phyloP scores from a whole-genome alignment of 805 yeast species.

The Starmerella tilneyi region DNA sequence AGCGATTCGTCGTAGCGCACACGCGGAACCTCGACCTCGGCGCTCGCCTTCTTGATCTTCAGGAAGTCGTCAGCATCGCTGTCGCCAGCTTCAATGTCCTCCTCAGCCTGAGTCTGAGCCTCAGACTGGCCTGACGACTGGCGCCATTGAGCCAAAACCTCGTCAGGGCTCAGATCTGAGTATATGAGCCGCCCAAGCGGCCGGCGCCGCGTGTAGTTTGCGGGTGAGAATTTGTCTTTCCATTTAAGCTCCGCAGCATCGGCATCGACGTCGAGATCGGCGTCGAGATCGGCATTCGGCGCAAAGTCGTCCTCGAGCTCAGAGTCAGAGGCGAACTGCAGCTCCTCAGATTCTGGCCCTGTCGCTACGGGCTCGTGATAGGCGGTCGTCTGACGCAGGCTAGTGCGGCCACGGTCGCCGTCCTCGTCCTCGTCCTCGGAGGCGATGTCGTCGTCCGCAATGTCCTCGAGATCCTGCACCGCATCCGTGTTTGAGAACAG shows the following conservation, averaged over 20 bases:
- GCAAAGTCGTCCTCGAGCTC: slow-evolving; percentile 25
- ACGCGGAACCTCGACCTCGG: slow-evolving; percentile 24
- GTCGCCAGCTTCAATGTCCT: slow-evolving; percentile 23
- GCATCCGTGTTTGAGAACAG: slow-evolving; percentile 57
- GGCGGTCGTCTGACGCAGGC: slow-evolving; percentile 21
- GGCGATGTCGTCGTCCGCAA: slow-evolving; percentile 28
- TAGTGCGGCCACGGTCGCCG: slow-evolving; percentile 34
- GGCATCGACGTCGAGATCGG: slow-evolving; percentile 25
- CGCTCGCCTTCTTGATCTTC: slow-evolving; percentile 20
- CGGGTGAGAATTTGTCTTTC: slow-evolving; percentile 38
- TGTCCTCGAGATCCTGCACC: slow-evolving; percentile 38
- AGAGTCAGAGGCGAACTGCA: slow-evolving; percentile 20
- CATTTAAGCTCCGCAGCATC: slow-evolving; percentile 29
- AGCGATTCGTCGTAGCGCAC: slow-evolving; percentile 16
- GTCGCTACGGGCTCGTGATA: slow-evolving; percentile 2
- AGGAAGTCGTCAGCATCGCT: slow-evolving; percentile 32
- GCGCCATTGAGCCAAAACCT: slow-evolving; percentile 28
- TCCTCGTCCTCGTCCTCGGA: slow-evolving; percentile 39
- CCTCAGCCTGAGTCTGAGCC: slow-evolving; percentile 25
- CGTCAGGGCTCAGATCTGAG: slow-evolving; percentile 61
- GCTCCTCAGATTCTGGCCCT: slow-evolving; percentile 1
- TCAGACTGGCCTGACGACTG: slow-evolving; percentile 20
- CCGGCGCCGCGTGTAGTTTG: slow-evolving; percentile 51
- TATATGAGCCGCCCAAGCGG: slow-evolving; percentile 74
- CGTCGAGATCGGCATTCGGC: slow-evolving; percentile 13